Evolutionary conservation across 164 flowering plant species (phyloP), one percentile per base, ranked within the genome.

Genomic region (Macadamia tetraphylla): DNA sequence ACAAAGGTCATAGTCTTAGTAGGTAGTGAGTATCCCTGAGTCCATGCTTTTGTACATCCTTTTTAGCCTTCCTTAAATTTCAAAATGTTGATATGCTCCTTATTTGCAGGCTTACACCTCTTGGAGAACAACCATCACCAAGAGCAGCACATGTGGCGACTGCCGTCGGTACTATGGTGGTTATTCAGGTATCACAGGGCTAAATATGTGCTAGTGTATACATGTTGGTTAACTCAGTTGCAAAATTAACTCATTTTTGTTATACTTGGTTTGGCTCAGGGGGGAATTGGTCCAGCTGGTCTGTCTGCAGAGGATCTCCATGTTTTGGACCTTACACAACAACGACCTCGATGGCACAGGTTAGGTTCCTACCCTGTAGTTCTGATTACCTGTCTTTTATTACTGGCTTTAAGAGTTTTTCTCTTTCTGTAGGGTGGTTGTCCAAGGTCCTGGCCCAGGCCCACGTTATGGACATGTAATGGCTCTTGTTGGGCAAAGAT

Each of bases 141-240:
- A 87, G 99, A 78, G 99, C 99, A 29, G 99, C 99, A 52, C 99
- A 95, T 78, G 99, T 91, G 60, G 99, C 98, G 60, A 92, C 98
- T 76, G 98, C 99, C 59, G 99, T 95, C 18, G 99, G 99, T 61
- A 95, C 99, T 48, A 95, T 95, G 99, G 99, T 95, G 42, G 99
- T 95, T 65, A 92, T 95, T 74, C 99, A 95, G 98, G 99, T 92
- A 53, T 73, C 30, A 42, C 51, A n/a, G 58, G 13, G 23, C 31
- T 67, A 6, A 11, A 58, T n/a, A 1, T 12, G 29, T 43, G 10
- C 23, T n/a, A 46, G 11, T 40, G 18, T 64, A 14, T 48, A 3
- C 8, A 9, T 35, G 18, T 17, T 42, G 58, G 29, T 23, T 67
- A 0, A 29, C 67, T 63, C 11, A 42, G 10, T 49, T 69, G 14